Conservation (phyloP, 176 grass and related monocot genomes). For the Rhynchospora tenuis region DNA sequence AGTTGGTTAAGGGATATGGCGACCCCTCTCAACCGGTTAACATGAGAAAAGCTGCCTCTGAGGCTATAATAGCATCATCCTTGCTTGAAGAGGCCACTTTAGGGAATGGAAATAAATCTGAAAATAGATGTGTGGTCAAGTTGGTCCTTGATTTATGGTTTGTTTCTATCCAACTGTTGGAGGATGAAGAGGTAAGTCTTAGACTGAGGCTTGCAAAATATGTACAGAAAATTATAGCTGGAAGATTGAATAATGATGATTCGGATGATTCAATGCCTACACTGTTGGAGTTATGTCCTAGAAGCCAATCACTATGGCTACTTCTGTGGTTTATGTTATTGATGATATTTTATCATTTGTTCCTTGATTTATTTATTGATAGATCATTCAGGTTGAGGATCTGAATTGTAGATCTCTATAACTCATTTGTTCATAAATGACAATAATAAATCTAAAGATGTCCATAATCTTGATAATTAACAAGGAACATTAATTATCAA, state of each 20-base stretch:
- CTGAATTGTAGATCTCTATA: no score
- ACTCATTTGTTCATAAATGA: no score
- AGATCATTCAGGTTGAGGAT: no score
- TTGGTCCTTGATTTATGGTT: constrained; percentile 90
- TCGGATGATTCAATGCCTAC: constrained; percentile 52
- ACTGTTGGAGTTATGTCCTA: no score
- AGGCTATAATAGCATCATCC: constrained; percentile 73
- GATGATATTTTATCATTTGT: no score
- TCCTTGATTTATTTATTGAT: no score
- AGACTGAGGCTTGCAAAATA: constrained; percentile 71
- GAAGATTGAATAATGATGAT: constrained; percentile 32
- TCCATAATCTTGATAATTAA: no score
- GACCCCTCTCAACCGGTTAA: constrained; percentile 69
- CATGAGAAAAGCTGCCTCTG: constrained; percentile 61
- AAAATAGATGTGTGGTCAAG: constrained; percentile 31
- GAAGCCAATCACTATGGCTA: no score
- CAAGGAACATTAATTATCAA: no score
- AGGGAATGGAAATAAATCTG: constrained; percentile 39
- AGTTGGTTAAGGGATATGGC: constrained; percentile 60
- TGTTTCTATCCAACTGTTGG: constrained; percentile 71
- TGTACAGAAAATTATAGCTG: constrained; percentile 64
- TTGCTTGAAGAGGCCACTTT: constrained; percentile 61
- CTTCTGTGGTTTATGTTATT: no score
- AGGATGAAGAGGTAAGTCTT: constrained; percentile 83
- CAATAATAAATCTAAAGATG: no score